Base-by-base conservation (phyloP, 306 rosid genomes). In the Sphenostylis stenocarpa region DNA sequence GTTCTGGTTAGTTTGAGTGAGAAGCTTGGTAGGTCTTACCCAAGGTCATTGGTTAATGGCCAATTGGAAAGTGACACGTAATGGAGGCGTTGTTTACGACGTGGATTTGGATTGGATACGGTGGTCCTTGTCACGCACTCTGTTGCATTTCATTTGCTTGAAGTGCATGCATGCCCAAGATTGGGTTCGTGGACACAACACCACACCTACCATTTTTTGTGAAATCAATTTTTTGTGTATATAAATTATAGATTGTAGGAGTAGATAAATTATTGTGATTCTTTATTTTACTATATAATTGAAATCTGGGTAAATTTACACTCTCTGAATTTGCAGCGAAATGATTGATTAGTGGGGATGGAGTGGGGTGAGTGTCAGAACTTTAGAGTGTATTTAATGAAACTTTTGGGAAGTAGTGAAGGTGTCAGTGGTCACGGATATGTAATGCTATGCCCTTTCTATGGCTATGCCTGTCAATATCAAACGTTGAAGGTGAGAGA, bases 11-110 rank as follows among this genome's bases (percentile, higher is more conserved):
- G 84, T 2, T 78, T 96, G 79, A 84, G 87, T 0, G 76, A 69
- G 72, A 91, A 78, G 84, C 70, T 88, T 17, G 88, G 24, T 29
- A 85, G 90, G 89, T 90, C 97, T 10, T 49, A 73, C 15, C 15
- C 15, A 4, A 52, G 29, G 60, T 52, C 29, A 20, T 8, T 10
- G 29, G 29, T 1, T 20, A 0, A 1, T 52, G 5, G 4, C 29
- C 15, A 52, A 52, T 52, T 9, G 5, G 0, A 3, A 0, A 8
- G 6, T 0, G 60, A 52, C 29, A 52, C 29, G 29, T n/a, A 1
- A 1, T 6, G 1, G 10, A n/a, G 0, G 0, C 2, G 12, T 4
- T 7, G 0, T 51, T 51, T 51, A 1, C 24, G 4, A 51, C 12
- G 26, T 51, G 57, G 53, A 16, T 16, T 47, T 47, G 21, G 3